Evolutionary conservation across 1,284 basidiomycete species (phyloP).

Genomic region (Mycena citricolor): DNA sequence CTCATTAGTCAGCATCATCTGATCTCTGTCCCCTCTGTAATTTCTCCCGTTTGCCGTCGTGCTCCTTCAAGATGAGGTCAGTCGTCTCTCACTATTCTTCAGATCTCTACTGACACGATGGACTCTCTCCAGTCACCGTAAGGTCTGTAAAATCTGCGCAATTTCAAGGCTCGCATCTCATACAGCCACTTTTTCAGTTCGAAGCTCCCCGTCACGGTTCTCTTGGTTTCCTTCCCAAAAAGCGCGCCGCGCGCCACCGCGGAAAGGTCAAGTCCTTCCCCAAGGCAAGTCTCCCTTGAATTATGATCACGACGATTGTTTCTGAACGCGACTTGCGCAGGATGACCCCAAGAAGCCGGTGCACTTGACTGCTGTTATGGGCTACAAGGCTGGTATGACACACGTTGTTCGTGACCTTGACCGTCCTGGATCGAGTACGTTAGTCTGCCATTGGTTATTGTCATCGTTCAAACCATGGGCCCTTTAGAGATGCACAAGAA

Average conservation of each 20-base stretch:
- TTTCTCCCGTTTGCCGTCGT: constrained; percentile 34
- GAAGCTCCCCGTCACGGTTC: constrained; percentile 96
- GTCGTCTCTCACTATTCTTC: constrained; percentile 24
- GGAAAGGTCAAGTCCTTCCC: constrained; percentile 99
- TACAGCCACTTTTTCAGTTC: constrained; percentile 53
- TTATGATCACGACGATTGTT: neutral
- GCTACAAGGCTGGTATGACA: constrained; percentile 99
- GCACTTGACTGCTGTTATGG: constrained; percentile 97
- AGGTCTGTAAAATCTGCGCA: constrained; percentile 41
- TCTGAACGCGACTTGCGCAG: constrained; percentile 42
- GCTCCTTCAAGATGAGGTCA: constrained; percentile 54
- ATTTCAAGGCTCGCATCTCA: constrained; percentile 18
- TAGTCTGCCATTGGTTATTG: constrained; percentile 5
- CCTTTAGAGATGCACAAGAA: constrained; percentile 95
- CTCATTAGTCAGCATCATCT: neutral
- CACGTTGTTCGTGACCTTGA: constrained; percentile 99
- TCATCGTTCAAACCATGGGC: constrained; percentile 14
- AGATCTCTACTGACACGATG: constrained; percentile 10
- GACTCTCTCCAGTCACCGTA: constrained; percentile 51
- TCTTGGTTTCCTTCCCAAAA: constrained; percentile 90
- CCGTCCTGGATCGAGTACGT: constrained; percentile 95
- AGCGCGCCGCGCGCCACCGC: constrained; percentile 93
- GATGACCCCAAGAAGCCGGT: constrained; percentile 99
- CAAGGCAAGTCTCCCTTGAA: constrained; percentile 52
- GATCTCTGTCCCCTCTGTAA: neutral